These are phyloP conservation scores for Cercis canadensis DNA, from an alignment of 306 rosid species.

Conservation along the genomic window DNA sequence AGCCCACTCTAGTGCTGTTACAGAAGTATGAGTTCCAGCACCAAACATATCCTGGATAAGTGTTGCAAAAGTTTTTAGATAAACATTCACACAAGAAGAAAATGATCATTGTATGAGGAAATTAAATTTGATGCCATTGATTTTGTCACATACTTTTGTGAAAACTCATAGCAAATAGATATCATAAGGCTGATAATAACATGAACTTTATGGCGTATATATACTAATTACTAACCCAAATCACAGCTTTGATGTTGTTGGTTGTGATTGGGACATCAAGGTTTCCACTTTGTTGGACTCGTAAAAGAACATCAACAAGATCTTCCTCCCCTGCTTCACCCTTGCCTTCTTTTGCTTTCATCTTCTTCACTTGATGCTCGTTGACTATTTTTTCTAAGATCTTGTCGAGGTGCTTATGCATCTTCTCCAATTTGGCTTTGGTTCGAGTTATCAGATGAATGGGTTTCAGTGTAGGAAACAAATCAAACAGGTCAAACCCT, in stretches of 20 bases:
- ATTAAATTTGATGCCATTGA: background rate
- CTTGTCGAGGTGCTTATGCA: background rate
- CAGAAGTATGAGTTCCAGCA: background rate
- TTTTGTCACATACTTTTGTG: background rate
- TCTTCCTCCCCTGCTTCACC: background rate
- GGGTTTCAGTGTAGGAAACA: background rate
- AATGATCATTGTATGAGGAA: too few relatives aligned
- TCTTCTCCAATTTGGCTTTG: background rate
- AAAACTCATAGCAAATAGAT: too few relatives aligned
- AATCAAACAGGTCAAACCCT: slow-evolving; percentile 9
- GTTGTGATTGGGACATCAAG: slow-evolving; percentile 21
- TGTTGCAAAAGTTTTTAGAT: background rate
- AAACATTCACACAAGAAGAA: too few relatives aligned
- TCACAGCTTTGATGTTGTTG: slow-evolving; percentile 20
- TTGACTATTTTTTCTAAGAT: background rate
- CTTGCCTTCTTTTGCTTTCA: background rate
- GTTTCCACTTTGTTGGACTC: background rate
- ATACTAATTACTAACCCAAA: slow-evolving; percentile 15
- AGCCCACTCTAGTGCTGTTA: background rate
- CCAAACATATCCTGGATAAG: background rate
- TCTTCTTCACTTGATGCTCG: background rate
- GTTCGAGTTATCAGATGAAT: background rate
- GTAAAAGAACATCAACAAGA: slow-evolving; percentile 9
- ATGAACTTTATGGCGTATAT: too few relatives aligned
- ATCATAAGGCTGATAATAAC: too few relatives aligned